Evolutionary conservation across 1,139 yeast genomes (phyloP).

Genomic region (Yamadazyma triangularis): DNA sequence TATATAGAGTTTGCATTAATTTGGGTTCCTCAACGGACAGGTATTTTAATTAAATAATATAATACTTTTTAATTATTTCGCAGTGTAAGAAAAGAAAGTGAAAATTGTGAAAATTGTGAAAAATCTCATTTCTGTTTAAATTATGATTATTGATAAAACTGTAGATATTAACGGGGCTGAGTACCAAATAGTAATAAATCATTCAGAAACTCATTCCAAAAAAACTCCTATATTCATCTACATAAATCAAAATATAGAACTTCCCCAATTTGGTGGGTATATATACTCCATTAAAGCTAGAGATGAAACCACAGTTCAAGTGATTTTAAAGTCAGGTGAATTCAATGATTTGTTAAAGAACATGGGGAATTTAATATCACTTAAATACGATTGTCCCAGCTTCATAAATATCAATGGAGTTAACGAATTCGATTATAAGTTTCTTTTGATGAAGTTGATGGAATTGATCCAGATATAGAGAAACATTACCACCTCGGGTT

Average conservation of each 20-base stretch:
- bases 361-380: constrained; percentile 10
- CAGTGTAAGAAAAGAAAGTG: no score
- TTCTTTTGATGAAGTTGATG: constrained; percentile 6
- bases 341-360: constrained; percentile 12
- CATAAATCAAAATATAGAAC: constrained; percentile 5
- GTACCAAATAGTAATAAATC: constrained; percentile 7
- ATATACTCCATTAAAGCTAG: constrained; percentile 11
- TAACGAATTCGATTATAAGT: constrained; percentile 9
- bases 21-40: constrained; percentile 54
- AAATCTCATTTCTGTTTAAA: no score
- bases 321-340: constrained; percentile 9
- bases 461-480: constrained; percentile 3
- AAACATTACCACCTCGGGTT: neutral
- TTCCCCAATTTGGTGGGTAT: constrained; percentile 11
- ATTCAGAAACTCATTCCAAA: neutral
- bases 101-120: no score
- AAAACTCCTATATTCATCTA: constrained; percentile 12
- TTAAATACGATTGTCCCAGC: constrained; percentile 10
- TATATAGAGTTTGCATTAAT: constrained; percentile 52
- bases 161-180: constrained; percentile 8
- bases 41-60: constrained; percentile 19
- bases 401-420: constrained; percentile 12
- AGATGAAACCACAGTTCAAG: constrained; percentile 6
- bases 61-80: no score
- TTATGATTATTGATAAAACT: neutral